Evolutionary conservation across 1,284 basidiomycete species (phyloP), one percentile per base, ranked within the genome.

Genomic region (Ganoderma resinaceum): DNA sequence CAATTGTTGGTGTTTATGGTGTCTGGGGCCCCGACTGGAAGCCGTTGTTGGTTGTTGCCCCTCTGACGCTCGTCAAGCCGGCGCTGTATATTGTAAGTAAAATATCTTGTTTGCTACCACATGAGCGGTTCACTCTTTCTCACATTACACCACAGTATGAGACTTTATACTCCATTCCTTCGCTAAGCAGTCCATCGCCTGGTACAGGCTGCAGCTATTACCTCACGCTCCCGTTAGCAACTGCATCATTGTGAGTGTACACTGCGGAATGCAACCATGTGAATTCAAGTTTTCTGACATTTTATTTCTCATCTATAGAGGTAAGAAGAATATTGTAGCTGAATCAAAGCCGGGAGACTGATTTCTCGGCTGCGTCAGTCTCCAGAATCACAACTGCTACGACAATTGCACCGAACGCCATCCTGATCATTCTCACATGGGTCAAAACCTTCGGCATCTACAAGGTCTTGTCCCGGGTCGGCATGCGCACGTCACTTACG

Each of bases 401-500:
- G 64, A 62, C 38, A 11, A 29, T 52, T 20, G 14, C 29, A 11
- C 11, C 49, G 6, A 52, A 52, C 12, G 52, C 35, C 0, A 62
- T 68, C 33, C 62, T 64, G 23, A 37, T 68, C 26, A n/a, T 59
- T 4, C 26, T 61, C 37, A 64, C 62, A 1, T 49, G 46, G 40
- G 29, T 64, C 59, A 68, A 68, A 57, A 63, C 66, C 0, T 42
- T 53, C 29, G 18, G 20, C 20, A 63, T 63, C 18, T 9, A 63
- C 3, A 66, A 40, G n/a, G 29, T 23, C 8, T 20, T 49, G 8
- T 18, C 43, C 26, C 11, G 23, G 4, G 7, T 37, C 26, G 57
- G 38, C 6, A 55, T 64, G 58, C 38, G 40, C 29, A 60, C 33
- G 1, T 31, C 66, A n/a, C 7, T 68, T 14, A 14, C 57, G 43